These are phyloP conservation scores for Amanita molliuscula DNA, from an alignment of 768 basidiomycete species.

Conservation along the genomic window DNA sequence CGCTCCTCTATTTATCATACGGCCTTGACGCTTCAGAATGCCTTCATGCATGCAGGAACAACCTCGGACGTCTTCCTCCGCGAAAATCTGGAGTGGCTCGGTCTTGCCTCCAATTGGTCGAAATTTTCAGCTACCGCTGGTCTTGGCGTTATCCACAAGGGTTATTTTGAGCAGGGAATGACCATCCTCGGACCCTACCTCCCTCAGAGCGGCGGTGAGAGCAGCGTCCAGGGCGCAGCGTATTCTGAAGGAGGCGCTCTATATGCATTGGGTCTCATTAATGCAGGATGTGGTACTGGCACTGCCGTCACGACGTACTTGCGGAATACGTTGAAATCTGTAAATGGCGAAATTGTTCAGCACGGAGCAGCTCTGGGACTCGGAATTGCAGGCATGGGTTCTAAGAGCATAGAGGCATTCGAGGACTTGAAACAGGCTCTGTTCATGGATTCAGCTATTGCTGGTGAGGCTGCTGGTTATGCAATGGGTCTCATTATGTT, in stretches of 20 bases:
- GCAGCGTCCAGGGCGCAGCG: slow-evolving; percentile 63
- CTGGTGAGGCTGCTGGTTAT: slow-evolving; percentile 93
- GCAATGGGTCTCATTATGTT: slow-evolving; percentile 98
- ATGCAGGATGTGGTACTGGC: slow-evolving; percentile 83
- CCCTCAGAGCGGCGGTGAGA: slow-evolving; percentile 68
- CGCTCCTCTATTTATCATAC: slow-evolving; percentile 97
- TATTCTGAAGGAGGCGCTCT: slow-evolving; percentile 96
- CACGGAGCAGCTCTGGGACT: slow-evolving; percentile 96
- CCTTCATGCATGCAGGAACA: slow-evolving; percentile 97
- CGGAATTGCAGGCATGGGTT: slow-evolving; percentile 94
- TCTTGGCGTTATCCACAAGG: slow-evolving; percentile 95
- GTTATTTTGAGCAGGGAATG: slow-evolving; percentile 89
- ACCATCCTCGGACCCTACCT: slow-evolving; percentile 90
- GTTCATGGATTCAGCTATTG: slow-evolving; percentile 91
- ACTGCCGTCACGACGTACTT: slow-evolving; percentile 69
- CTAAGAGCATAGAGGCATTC: slow-evolving; percentile 80
- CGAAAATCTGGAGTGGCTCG: slow-evolving; percentile 96
- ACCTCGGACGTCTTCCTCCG: slow-evolving; percentile 90
- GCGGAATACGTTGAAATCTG: slow-evolving; percentile 65
- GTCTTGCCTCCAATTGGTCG: slow-evolving; percentile 92
- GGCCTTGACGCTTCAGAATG: slow-evolving; percentile 91
- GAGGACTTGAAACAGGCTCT: slow-evolving; percentile 85
- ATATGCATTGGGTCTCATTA: slow-evolving; percentile 90
- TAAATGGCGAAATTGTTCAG: slow-evolving; percentile 81
- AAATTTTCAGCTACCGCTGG: slow-evolving; percentile 98